These are phyloP conservation scores for Tulasnella sp. DNA, from an alignment of 768 basidiomycete genomes.

Conservation along the genomic window DNA sequence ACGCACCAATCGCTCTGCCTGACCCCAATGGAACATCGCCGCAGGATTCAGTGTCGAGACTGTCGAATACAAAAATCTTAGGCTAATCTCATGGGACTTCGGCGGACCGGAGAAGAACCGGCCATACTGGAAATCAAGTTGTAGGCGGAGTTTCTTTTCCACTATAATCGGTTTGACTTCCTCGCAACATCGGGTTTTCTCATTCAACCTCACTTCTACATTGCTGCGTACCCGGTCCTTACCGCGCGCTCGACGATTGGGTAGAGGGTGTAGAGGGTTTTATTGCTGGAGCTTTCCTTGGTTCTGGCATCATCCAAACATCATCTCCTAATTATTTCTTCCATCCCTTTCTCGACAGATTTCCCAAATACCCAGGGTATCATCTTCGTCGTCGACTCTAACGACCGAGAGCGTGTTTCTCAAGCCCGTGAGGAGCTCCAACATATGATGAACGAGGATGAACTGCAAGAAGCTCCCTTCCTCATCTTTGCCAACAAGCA, in stretches of 20 bases:
- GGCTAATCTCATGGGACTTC: slow-evolving; percentile 99
- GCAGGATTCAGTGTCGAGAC: slow-evolving; percentile 99
- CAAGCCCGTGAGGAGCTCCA: slow-evolving; percentile 99
- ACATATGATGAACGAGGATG: slow-evolving; percentile 99
- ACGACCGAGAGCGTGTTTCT: slow-evolving; percentile 96
- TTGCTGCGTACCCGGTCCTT: neutral
- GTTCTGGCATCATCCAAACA: slow-evolving; percentile 24
- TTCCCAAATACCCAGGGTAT: slow-evolving; percentile 99
- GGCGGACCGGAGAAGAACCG: slow-evolving; percentile 99
- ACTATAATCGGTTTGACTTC: neutral
- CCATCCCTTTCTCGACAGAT: slow-evolving; percentile 51
- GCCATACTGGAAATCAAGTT: slow-evolving; percentile 99
- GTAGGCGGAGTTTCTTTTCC: slow-evolving; percentile 51
- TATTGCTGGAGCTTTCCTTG: slow-evolving; percentile 29
- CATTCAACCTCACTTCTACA: neutral
- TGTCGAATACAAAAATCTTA: slow-evolving; percentile 99
- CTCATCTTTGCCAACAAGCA: slow-evolving; percentile 74
- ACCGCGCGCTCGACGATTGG: neutral
- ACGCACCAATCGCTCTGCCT: neutral
- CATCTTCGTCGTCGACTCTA: slow-evolving; percentile 99
- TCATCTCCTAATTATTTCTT: neutral
- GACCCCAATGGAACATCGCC: neutral
- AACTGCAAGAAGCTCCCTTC: slow-evolving; percentile 95
- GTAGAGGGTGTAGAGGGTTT: neutral
- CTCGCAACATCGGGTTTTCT: neutral